A percentile compares a stretch with the other conserved stretches of the same genome.
Evolutionary conservation across 73 alveolate genomes (phyloP).

Genomic region (Urostyla sp.): DNA sequence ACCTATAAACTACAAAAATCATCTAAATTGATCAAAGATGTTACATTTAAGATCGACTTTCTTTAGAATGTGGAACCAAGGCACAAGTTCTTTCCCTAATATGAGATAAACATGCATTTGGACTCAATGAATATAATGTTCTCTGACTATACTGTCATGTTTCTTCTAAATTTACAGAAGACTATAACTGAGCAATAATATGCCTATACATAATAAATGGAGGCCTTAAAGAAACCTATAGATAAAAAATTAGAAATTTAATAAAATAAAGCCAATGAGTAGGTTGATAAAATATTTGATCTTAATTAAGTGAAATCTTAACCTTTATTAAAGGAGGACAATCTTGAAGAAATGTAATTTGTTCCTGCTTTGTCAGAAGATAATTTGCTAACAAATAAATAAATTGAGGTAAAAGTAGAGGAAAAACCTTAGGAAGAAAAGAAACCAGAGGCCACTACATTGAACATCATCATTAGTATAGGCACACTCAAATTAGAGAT

Average conservation of each 20-base stretch:
- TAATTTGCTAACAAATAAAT: too few species aligned
- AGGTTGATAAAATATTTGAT: too few species aligned
- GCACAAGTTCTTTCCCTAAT: constrained; percentile 50
- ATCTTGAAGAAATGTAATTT: too few species aligned
- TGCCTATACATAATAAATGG: too few species aligned
- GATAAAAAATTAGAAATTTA: too few species aligned
- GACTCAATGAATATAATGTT: constrained; percentile 21
- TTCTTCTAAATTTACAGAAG: background rate
- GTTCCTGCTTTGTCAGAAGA: too few species aligned
- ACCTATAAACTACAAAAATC: background rate
- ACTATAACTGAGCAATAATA: background rate
- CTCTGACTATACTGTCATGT: constrained; percentile 17
- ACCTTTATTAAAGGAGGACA: too few species aligned
- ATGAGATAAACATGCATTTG: constrained; percentile 7
- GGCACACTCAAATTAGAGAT: background rate
- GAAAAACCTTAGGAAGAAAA: background rate
- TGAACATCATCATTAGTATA: constrained; percentile 11
- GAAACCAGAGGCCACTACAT: constrained; percentile 6
- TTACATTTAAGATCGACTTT: background rate
- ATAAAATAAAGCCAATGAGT: too few species aligned
- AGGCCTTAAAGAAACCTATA: too few species aligned
- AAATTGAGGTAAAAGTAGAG: too few species aligned
- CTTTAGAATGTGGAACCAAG: constrained; percentile 41
- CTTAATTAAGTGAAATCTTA: too few species aligned
- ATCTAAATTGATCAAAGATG: constrained; percentile 53